Evolutionary conservation across 73 alveolate species (phyloP).

Genomic region (Uronychia setigera): DNA sequence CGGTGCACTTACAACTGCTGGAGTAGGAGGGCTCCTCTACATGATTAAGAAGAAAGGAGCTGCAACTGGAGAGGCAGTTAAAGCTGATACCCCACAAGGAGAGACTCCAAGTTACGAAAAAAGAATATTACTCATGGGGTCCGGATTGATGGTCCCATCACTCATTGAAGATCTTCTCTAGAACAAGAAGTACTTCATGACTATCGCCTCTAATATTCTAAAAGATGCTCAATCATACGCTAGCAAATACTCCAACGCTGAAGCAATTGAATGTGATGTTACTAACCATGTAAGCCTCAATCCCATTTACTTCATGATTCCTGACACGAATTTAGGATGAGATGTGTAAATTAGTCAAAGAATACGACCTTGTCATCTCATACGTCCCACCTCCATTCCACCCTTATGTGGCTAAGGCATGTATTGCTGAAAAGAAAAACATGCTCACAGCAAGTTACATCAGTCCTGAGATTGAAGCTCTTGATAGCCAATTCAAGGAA

Average conservation of each 20-base stretch:
- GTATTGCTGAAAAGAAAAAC: conserved; percentile 56
- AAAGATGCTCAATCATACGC: conserved; percentile 76
- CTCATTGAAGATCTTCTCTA: conserved; percentile 73
- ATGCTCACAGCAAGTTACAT: conserved; percentile 79
- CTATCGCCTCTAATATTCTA: conserved; percentile 73
- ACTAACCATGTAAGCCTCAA: conserved; percentile 22
- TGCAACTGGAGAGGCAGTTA: neutral
- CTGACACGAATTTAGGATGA: conserved; percentile 12
- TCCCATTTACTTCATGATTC: neutral
- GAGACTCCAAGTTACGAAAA: neutral
- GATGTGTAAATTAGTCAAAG: conserved; percentile 51
- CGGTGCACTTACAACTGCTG: neutral
- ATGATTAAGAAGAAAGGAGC: neutral
- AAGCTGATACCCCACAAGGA: neutral
- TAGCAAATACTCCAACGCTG: conserved; percentile 41
- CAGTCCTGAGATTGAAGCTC: conserved; percentile 66
- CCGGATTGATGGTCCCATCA: conserved; percentile 56
- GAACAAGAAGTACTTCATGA: conserved; percentile 62
- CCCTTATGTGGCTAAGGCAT: conserved; percentile 65
- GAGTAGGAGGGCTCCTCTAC: neutral
- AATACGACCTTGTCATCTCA: conserved; percentile 71
- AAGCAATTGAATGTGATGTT: conserved; percentile 71
- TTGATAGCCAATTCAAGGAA: conserved; percentile 68
- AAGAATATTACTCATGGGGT: neutral
- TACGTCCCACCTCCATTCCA: conserved; percentile 86